Evolutionary conservation across 2,329 filamentous ascomycete genomes (phyloP), one percentile per base, ranked within the genome.

Genomic region (Rachicladosporium sp.): DNA sequence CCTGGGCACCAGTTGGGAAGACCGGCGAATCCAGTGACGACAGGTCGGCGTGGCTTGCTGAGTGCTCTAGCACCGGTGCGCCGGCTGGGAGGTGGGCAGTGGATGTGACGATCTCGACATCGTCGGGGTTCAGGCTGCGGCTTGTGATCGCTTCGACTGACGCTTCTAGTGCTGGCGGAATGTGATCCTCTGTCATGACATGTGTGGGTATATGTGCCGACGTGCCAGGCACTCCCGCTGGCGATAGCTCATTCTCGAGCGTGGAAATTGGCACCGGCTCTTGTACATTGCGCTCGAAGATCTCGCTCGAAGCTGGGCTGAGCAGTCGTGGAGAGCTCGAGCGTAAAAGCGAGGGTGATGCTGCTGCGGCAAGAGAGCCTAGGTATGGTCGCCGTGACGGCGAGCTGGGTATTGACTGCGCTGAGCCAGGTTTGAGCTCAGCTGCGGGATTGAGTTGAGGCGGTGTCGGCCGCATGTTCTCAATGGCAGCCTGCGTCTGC

Each of bases 221-320:
- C 12, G 30, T n/a, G 15, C 15, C 15, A 19, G 15, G 15, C 15
- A 19, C 15, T 19, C 15, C 15, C n/a, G 85, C 83, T 1, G 84
- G 80, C 3, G 84, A 89, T 45, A 73, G 78, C 44, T 86, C 81
- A 31, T 73, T 66, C n/a, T 76, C 63, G 3, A 73, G 54, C 23
- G 74, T 68, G 53, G 76, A 76, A 21, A 55, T 51, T 6, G 54
- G 48, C 31, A 55, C 46, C 7, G 56, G 53, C 54, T 95, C 88
- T 61, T 95, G 89, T 15, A 96, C 89, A 59, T 88, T 85, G 54
- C 89, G 82, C 67, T 96, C 89, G 57, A 96, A 96, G 53, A 96
- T 95, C 52, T 74, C 68, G 35, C 73, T 75, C 12, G 73, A 75
- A 0, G 86, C 83, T 10, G 88, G 85, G 12, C 86, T 93, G 38